phyloP scores from a whole-genome alignment of 768 basidiomycete genomes.

The Lactarius sp. region DNA sequence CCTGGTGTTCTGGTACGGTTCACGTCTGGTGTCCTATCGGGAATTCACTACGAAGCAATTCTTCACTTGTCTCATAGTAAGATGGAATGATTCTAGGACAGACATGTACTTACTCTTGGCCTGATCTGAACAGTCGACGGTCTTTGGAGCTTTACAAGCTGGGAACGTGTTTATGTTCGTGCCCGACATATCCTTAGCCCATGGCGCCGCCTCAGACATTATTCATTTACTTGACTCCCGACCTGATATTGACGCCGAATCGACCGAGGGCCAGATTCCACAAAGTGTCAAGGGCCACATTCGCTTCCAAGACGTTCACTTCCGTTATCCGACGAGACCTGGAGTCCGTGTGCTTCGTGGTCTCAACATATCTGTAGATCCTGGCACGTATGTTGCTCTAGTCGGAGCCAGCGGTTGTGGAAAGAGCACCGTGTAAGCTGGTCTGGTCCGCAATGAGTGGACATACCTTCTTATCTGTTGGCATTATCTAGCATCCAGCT shows the following conservation, averaged over 20 bases:
- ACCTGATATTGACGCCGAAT: conserved; percentile 76
- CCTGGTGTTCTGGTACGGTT: conserved; percentile 74
- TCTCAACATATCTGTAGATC: conserved; percentile 61
- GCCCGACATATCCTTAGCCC: conserved; percentile 80
- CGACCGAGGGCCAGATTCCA: conserved; percentile 52
- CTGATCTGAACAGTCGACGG: conserved; percentile 44
- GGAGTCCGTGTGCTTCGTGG: conserved; percentile 75
- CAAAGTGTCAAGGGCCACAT: conserved; percentile 52
- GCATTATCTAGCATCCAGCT: conserved; percentile 54
- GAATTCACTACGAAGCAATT: conserved; percentile 59
- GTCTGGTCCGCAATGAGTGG: not conserved
- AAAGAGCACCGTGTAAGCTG: conserved; percentile 67
- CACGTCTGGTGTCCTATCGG: conserved; percentile 50
- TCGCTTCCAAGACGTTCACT: conserved; percentile 68
- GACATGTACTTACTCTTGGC: not conserved
- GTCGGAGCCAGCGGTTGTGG: conserved; percentile 77
- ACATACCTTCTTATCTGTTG: not conserved
- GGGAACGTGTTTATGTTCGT: conserved; percentile 78
- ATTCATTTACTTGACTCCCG: conserved; percentile 63
- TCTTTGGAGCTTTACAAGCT: conserved; percentile 78
- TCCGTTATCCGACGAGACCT: conserved; percentile 84
- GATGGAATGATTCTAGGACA: conserved; percentile 21
- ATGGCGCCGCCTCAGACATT: conserved; percentile 66
- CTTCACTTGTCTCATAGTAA: conserved; percentile 79
- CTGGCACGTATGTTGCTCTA: conserved; percentile 72